Percentiles rank a stretch among this genome's conserved stretches.
Conservation (phyloP, 176 grass and related monocot species). For the Cenchrus americanus region DNA sequence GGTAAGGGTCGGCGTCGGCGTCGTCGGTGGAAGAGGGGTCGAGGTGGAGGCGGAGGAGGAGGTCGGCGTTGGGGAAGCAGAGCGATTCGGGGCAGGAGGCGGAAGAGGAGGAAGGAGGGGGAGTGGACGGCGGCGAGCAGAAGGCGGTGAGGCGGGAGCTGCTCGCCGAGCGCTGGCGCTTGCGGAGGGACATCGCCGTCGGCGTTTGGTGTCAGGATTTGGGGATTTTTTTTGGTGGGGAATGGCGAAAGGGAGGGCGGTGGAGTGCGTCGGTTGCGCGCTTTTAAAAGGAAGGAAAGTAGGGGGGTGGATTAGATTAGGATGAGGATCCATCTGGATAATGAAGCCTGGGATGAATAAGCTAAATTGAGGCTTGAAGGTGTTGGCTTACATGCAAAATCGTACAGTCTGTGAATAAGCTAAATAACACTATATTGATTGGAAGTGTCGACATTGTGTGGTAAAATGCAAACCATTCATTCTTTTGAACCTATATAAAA, state of each 20-base stretch:
- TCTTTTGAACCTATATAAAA: too few relatives aligned
- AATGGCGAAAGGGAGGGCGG: neutral
- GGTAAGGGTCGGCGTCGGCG: neutral
- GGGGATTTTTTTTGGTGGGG: neutral
- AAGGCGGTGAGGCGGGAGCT: constrained; percentile 54
- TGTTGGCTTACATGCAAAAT: too few relatives aligned
- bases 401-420: too few relatives aligned
- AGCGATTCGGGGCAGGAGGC: constrained; percentile 32
- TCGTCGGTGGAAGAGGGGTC: constrained; percentile 33
- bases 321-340: neutral
- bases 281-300: neutral
- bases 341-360: neutral
- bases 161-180: constrained; percentile 76
- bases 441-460: too few relatives aligned
- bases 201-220: constrained; percentile 12
- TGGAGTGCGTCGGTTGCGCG: constrained; percentile 30
- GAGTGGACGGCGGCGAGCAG: constrained; percentile 36
- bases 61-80: constrained; percentile 57
- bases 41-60: constrained; percentile 64
- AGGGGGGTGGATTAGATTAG: constrained; percentile 37
- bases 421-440: too few relatives aligned
- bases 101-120: constrained; percentile 10
- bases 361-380: too few relatives aligned
- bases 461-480: too few relatives aligned
- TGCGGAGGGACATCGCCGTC: constrained; percentile 68